Evolutionary conservation across 2,329 filamentous ascomycete species (phyloP).

Genomic region (Amphichorda felina): DNA sequence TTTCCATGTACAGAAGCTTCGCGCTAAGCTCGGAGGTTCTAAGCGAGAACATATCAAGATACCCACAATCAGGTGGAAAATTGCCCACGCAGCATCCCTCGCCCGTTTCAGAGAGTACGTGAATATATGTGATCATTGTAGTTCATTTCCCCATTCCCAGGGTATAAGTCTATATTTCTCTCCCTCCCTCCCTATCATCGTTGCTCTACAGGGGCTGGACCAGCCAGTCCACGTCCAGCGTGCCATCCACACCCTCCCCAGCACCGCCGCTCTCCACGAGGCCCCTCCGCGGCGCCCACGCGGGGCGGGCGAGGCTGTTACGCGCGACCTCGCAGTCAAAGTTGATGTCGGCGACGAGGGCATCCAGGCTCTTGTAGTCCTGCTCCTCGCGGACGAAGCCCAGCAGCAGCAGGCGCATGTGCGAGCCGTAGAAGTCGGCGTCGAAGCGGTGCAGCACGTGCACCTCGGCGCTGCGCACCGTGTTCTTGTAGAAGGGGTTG

Average conservation of each 20-base stretch:
- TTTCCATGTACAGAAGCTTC: too few species aligned
- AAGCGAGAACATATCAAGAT: too few species aligned
- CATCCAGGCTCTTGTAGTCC: slow-evolving; percentile 77
- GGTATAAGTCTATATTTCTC: too few species aligned
- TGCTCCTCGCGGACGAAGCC: slow-evolving; percentile 84
- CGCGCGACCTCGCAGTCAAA: slow-evolving; percentile 77
- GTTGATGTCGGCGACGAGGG: slow-evolving; percentile 77
- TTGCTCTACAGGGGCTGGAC: slow-evolving; percentile 12
- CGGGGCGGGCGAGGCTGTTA: slow-evolving; percentile 55
- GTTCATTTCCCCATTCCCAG: too few species aligned
- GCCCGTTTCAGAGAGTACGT: too few species aligned
- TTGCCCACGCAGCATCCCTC: too few species aligned
- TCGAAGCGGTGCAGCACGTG: slow-evolving; percentile 72
- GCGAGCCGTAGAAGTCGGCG: slow-evolving; percentile 73
- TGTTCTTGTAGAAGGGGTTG: slow-evolving; percentile 97
- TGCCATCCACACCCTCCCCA: slow-evolving; percentile 13
- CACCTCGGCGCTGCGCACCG: slow-evolving; percentile 74
- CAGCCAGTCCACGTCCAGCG: slow-evolving; percentile 27
- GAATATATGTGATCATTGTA: too few species aligned
- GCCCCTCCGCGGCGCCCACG: slow-evolving; percentile 39
- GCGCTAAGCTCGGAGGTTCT: too few species aligned
- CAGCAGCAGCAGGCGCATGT: slow-evolving; percentile 68
- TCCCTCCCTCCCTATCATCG: too few species aligned
- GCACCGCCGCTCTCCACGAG: slow-evolving; percentile 11
- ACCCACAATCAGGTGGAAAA: too few species aligned